phyloP scores from a whole-genome alignment of 257 asterid genomes.

The Salvia rosmarinus region DNA sequence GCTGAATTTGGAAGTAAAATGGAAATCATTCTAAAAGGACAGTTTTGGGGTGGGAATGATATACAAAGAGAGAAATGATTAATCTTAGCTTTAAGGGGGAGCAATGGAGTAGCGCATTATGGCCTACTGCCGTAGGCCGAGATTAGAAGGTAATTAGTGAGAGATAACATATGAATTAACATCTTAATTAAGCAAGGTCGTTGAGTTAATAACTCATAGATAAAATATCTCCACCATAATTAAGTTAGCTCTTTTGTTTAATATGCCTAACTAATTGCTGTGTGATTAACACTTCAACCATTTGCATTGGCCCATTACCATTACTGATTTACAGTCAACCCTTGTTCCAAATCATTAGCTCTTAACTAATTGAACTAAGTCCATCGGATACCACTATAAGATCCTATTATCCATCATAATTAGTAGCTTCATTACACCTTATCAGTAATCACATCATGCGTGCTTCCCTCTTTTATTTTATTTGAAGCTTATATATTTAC shows the following conservation, averaged over 20 bases:
- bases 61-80: constrained; percentile 50
- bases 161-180: constrained; percentile 32
- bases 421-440: too few species aligned
- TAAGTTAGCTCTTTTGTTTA: constrained; percentile 18
- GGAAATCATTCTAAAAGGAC: constrained; percentile 63
- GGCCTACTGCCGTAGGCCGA: constrained; percentile 43
- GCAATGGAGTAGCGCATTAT: constrained; percentile 48
- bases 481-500: too few species aligned
- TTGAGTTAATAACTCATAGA: constrained; percentile 35
- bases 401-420: too few species aligned
- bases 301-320: not conserved
- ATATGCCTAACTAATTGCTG: constrained; percentile 28
- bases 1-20: constrained; percentile 78
- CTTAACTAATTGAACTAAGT: too few species aligned
- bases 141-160: constrained; percentile 43
- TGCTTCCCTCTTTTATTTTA: too few species aligned
- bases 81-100: constrained; percentile 79
- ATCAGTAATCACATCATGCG: too few species aligned
- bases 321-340: too few species aligned
- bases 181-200: constrained; percentile 22
- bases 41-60: constrained; percentile 10
- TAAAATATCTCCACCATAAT: constrained; percentile 40
- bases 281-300: constrained; percentile 24
- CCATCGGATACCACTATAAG: too few species aligned
- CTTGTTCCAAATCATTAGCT: too few species aligned